A percentile compares a stretch with the other conserved stretches of the same genome.
These are phyloP conservation scores for Mycogone perniciosa DNA, from an alignment of 2,329 filamentous ascomycete species.

Conservation along the genomic window DNA sequence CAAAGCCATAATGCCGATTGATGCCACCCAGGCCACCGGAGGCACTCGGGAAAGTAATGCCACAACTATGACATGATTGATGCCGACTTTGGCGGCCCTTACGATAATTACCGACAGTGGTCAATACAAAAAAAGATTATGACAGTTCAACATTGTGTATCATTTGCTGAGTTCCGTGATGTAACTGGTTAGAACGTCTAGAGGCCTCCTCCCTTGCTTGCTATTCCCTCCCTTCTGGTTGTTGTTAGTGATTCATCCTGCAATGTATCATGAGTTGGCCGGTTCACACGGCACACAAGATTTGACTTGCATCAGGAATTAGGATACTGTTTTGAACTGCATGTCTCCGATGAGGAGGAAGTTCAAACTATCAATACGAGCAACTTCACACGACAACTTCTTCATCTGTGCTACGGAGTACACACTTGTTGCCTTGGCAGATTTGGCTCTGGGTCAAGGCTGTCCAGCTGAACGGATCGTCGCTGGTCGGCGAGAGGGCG, in stretches of 20 bases:
- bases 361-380: neutral
- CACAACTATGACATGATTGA: neutral
- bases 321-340: neutral
- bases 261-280: neutral
- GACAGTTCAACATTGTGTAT: too few species aligned
- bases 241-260: neutral
- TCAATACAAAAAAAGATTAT: too few species aligned
- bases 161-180: too few species aligned
- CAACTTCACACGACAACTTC: neutral
- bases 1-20: constrained; percentile 1
- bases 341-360: too few species aligned
- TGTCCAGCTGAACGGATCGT: constrained; percentile 8
- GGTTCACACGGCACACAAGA: neutral
- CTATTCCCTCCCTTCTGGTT: neutral
- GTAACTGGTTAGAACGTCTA: too few species aligned
- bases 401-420: neutral
- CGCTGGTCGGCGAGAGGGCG: neutral
- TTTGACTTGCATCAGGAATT: neutral
- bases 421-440: too few species aligned
- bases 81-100: too few species aligned
- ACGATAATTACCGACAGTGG: too few species aligned
- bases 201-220: neutral
- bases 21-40: neutral
- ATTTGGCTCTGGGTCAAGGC: too few species aligned
- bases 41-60: neutral